Base-by-base conservation (phyloP, 352 stramenopile species). In the Globisporangium yorkense region DNA sequence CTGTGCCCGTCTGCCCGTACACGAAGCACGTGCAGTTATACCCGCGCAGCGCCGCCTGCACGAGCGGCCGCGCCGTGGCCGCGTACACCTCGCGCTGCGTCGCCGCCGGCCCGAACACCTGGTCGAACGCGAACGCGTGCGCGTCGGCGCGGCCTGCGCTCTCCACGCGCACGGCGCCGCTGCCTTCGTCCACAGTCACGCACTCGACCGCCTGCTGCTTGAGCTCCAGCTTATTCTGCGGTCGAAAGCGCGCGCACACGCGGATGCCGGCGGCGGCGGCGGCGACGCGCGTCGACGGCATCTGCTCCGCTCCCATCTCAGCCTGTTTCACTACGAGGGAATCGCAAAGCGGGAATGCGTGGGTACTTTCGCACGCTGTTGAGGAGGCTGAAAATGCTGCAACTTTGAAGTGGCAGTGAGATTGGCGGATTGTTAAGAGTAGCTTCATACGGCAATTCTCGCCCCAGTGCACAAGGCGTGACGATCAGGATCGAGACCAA, bases 1-100 rank as follows among this genome's bases (percentile, higher is more conserved):
- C 92, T 18, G 84, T 87, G 24, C 87, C 88, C 1, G 91, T 98
- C 63, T 96, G 86, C 2, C 92, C 92, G 58, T 98, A 97, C 53
- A 89, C 90, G 63, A 98, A 97, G 59, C 94, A 87, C 57, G 88
- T 97, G 45, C 80, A 90, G 59, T 96, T 97, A 65, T 93, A 97
- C 13, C 90, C 90, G 27, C 72, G 71, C 33, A 91, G 65, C 21
- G 75, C 72, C 2, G 72, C 75, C 52, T 80, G 57, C 29, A 90
- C 78, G 31, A 88, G 66, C 29, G 80, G 80, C 57, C 81, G 76
- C 46, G 80, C 80, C 1, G 78, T 88, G 27, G 72, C 73, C 2
- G 71, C 64, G 66, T 91, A 91, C 61, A 91, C 78, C 3, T 87
- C 68, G n/a, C 62, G 55, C 65, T 83, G 79, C n/a, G 75, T 78